These are phyloP conservation scores for Blastobotrys terrestris DNA, from an alignment of 805 yeast species.

Conservation along the genomic window DNA sequence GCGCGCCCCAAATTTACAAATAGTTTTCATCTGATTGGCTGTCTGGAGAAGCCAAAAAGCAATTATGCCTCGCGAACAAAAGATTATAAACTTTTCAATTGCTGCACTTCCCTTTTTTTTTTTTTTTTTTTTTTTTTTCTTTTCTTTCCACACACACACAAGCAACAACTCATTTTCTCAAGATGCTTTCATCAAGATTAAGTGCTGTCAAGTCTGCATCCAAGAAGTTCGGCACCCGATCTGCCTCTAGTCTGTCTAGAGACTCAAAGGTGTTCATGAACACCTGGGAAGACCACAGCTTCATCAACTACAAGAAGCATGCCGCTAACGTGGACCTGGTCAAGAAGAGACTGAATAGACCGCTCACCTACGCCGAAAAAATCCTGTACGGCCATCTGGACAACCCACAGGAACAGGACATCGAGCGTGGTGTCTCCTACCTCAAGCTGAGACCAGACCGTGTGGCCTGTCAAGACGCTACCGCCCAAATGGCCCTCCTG, in stretches of 20 bases:
- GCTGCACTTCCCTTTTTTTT: background rate
- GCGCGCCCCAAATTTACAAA: too few relatives aligned
- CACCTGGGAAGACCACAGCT: constrained; percentile 55
- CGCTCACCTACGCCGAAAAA: constrained; percentile 93
- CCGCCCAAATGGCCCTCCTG: constrained; percentile 96
- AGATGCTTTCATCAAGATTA: background rate
- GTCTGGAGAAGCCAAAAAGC: too few relatives aligned
- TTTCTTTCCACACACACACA: background rate
- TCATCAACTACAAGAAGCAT: constrained; percentile 87
- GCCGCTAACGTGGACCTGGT: constrained; percentile 83
- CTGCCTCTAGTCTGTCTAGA: constrained; percentile 33
- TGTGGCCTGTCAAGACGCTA: constrained; percentile 98
- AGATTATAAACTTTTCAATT: background rate
- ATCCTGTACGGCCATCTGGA: constrained; percentile 91
- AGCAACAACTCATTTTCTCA: background rate
- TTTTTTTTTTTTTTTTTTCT: background rate
- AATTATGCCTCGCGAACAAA: too few relatives aligned
- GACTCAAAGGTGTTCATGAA: constrained; percentile 78
- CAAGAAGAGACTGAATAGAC: constrained; percentile 73
- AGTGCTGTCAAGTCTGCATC: constrained; percentile 2
- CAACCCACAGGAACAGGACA: constrained; percentile 81
- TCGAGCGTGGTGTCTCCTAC: constrained; percentile 83
- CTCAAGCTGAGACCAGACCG: constrained; percentile 94
- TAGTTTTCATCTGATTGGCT: too few relatives aligned
- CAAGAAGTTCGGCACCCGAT: background rate